Conservation (phyloP, 305 asterid genomes). For the Fraxinus floribunda region DNA sequence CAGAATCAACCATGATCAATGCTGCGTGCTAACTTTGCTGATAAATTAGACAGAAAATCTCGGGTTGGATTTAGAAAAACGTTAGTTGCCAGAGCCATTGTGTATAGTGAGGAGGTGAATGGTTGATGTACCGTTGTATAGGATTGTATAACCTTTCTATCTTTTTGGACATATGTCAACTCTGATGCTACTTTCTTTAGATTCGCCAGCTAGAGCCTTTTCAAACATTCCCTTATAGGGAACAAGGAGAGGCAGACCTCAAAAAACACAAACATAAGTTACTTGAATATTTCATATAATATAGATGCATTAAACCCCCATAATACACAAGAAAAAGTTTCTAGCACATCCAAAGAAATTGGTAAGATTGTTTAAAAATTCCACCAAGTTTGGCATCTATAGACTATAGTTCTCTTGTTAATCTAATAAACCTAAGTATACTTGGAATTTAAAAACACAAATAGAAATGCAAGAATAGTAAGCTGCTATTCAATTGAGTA, state of each 20-base stretch:
- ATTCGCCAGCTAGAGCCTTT: not conserved
- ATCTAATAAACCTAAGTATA: not conserved
- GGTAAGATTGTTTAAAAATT: not conserved
- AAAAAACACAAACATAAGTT: not conserved
- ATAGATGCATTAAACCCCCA: not conserved
- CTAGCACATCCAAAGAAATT: not conserved
- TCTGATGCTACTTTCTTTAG: not conserved
- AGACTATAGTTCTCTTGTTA: not conserved
- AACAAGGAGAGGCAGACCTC: not conserved
- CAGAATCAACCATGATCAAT: constrained; percentile 16
- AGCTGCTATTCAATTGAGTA: not conserved
- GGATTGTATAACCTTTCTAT: not conserved
- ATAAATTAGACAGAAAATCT: constrained; percentile 1
- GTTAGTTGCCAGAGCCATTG: not conserved
- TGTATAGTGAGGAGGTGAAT: not conserved
- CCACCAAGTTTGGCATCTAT: not conserved
- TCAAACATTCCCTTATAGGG: not conserved
- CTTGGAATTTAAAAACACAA: not conserved
- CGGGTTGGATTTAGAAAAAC: not conserved
- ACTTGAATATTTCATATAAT: not conserved
- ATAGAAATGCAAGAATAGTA: not conserved
- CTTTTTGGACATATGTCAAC: not conserved
- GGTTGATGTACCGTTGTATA: not conserved
- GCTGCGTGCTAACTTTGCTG: not conserved
- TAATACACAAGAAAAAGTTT: not conserved